Evolutionary conservation across 495 filamentous ascomycete species (phyloP), one percentile per base, ranked within the genome.

Genomic region (Aspergillus hancockii): DNA sequence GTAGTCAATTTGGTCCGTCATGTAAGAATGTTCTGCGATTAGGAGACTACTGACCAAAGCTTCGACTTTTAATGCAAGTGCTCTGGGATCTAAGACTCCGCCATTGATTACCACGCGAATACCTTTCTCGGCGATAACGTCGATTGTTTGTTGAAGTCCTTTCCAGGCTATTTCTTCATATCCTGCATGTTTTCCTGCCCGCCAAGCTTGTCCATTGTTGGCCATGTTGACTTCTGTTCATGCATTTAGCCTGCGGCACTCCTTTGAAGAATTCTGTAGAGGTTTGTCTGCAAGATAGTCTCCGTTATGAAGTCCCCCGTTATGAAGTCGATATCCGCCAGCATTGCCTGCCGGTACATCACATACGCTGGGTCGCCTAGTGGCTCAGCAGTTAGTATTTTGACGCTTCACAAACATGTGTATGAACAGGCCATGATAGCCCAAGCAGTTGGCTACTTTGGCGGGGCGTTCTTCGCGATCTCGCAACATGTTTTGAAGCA

Each of bases 271-370:
- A 14, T 22, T 6, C 21, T 2, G 2, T 10, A 41, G 23, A 9
- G 22, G 52, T 58, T 55, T 70, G 70, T 72, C 81, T 14, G 79
- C 78, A 18, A 85, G 75, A 57, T 81, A 85, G 61, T 85, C 82
- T 0, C 82, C 82, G 3, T 81, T 25, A 85, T 82, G 36, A 83
- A 76, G 52, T 84, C 81, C n/a, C n/a, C n/a, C n/a, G 79, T 81
- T 25, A 85, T 82, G 36, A 83, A 76, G 52, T 84, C 81, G 21
- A 85, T 73, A 60, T 74, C 75, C 19, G 77, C 75, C 19, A 73
- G 54, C 18, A 70, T 75, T 1, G 74, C 79, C 65, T 79, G 79
- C 18, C 67, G 72, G 49, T 66, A 67, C 79, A 79, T 79, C 34
- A 76, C 72, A 52, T 71, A 69, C 21, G 73, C 75, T 5, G 76